A percentile compares a stretch with the other conserved stretches of the same genome.
phyloP scores from a whole-genome alignment of 768 basidiomycete genomes.

The Pleurotus pulmonarius region DNA sequence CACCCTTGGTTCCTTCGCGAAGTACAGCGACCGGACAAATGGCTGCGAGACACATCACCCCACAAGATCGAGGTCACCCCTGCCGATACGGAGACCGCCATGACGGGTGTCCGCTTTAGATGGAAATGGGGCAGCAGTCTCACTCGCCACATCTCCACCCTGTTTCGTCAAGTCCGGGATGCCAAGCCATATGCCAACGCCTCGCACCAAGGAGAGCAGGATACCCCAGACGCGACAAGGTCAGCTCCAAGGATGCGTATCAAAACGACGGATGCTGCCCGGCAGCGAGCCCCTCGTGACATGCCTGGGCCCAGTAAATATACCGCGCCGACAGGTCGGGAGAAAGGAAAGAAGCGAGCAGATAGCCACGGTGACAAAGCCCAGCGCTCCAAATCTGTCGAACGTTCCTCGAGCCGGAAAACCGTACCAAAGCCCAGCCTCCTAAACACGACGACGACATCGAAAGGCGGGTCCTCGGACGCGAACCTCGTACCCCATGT shows the following conservation, averaged over 20 bases:
- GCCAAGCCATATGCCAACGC: constrained; percentile 1
- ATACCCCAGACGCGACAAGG: background rate
- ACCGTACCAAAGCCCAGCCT: constrained; percentile 9
- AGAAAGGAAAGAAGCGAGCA: constrained; percentile 25
- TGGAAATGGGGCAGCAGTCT: constrained; percentile 52
- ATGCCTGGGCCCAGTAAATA: too few species aligned
- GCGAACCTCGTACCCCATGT: background rate
- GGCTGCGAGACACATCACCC: constrained; percentile 53
- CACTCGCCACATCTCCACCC: constrained; percentile 41
- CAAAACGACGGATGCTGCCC: background rate
- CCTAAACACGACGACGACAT: background rate
- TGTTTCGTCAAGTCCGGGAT: constrained; percentile 42
- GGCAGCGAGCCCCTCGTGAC: too few species aligned
- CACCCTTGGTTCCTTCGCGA: constrained; percentile 69
- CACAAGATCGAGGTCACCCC: constrained; percentile 53
- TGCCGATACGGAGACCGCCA: constrained; percentile 74
- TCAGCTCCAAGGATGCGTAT: background rate
- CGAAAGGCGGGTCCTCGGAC: background rate
- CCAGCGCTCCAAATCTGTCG: constrained; percentile 25
- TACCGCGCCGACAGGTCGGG: background rate
- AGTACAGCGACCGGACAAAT: constrained; percentile 58
- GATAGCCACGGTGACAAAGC: background rate
- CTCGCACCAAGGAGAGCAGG: background rate
- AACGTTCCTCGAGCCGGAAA: constrained; percentile 20
- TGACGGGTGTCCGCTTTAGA: constrained; percentile 60